Evolutionary conservation across 768 basidiomycete genomes (phyloP).

Genomic region (Pseudohyphozyma bogoriensis): DNA sequence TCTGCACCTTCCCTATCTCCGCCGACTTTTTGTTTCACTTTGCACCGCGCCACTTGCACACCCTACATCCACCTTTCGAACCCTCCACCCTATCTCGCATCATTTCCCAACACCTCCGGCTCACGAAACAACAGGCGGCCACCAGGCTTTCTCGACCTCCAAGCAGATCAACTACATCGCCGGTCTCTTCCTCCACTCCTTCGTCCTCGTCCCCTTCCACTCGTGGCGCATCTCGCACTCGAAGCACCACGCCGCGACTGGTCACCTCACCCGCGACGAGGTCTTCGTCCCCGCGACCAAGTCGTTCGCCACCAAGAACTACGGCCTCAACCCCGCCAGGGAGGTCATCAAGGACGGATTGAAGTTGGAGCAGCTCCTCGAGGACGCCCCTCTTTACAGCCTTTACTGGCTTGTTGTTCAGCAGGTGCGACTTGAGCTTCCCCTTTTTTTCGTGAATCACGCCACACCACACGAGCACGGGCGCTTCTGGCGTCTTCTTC

Average conservation of each 20-base stretch:
- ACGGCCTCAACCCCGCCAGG: slow-evolving; percentile 55
- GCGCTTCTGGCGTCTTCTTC: slow-evolving; percentile 43
- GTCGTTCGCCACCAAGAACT: slow-evolving; percentile 53
- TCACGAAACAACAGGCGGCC: slow-evolving; percentile 69
- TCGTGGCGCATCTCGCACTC: slow-evolving; percentile 47
- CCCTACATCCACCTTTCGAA: neutral
- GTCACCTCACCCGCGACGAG: slow-evolving; percentile 85
- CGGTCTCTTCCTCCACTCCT: slow-evolving; percentile 83
- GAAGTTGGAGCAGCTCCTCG: slow-evolving; percentile 68
- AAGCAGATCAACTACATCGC: slow-evolving; percentile 82
- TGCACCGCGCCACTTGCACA: neutral
- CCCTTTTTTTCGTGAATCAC: too few relatives aligned
- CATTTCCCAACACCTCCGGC: too few relatives aligned
- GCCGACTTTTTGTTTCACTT: neutral
- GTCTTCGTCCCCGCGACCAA: slow-evolving; percentile 90
- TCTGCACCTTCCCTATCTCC: neutral
- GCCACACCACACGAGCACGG: slow-evolving; percentile 58
- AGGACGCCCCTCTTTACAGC: slow-evolving; percentile 67
- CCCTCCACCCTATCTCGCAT: too few relatives aligned
- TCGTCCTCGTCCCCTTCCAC: slow-evolving; percentile 62
- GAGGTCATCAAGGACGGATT: slow-evolving; percentile 53
- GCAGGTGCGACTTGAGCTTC: slow-evolving; percentile 52
- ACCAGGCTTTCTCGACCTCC: slow-evolving; percentile 87
- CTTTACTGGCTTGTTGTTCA: slow-evolving; percentile 38
- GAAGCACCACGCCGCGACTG: slow-evolving; percentile 88